Base-by-base conservation (phyloP, 108 stramenopile species). In the Parmales sp. region DNA sequence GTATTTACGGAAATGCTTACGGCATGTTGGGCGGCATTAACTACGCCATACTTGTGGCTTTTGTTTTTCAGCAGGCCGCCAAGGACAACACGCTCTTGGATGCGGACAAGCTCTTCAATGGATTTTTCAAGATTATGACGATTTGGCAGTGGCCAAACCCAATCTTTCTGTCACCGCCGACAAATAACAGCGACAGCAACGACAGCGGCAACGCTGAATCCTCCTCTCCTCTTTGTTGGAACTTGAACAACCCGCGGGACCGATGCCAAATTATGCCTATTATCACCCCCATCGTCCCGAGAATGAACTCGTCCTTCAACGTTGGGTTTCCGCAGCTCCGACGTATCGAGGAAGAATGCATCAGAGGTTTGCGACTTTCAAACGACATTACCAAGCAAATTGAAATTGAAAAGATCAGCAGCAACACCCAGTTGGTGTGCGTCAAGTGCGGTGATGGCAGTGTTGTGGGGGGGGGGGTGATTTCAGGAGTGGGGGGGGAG, bases 11-110 rank as follows among this genome's bases (percentile, higher is more conserved):
- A 22, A 85, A 85, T 72, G 82, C 81, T 64, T 43, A 79, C 38
- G 84, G 84, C 16, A 79, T 78, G 37, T 28, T 85, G 36, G 84
- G 84, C 0, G 84, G 84, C 23, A 76, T 85, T 13, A 85, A 85
- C 73, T 75, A 65, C 75, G 79, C 78, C 49, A 83, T 85, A 45
- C 68, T 85, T 49, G 75, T 74, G 20, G 80, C 82, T 11, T 79
- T 80, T 22, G 68, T 82, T 1, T 83, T 75, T 45, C 84, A 85
- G 80, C 41, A 72, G 72, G 81, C 69, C 63, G 82, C 83, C 38
- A 50, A 70, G 9, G 63, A n/a, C n/a, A n/a, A n/a, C n/a, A n/a
- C n/a, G n/a, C n/a, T n/a, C n/a, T n/a, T 65, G 2, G 68, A 65
- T 16, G 72, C 83, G 13, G 71, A 76, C 31, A 38, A 31, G 36